These are phyloP conservation scores for Macrocybe gigantea DNA, from an alignment of 768 basidiomycete species.

Conservation along the genomic window DNA sequence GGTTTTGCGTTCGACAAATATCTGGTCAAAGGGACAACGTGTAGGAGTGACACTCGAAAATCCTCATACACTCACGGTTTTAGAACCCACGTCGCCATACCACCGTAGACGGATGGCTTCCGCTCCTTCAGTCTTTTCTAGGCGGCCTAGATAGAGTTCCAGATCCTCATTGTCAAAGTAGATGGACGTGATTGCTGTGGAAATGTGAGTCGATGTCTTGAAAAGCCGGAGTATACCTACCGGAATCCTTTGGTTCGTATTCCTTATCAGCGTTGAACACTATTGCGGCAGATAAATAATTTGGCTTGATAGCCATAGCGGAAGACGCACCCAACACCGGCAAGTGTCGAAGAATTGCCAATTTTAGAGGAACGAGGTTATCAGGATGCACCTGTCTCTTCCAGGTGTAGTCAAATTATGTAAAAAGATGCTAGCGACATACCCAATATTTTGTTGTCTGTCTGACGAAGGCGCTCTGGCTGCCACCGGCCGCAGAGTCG, in stretches of 20 bases:
- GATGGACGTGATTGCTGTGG: slow-evolving; percentile 86
- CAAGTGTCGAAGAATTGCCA: slow-evolving; percentile 87
- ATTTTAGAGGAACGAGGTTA: slow-evolving; percentile 88
- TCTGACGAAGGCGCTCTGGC: slow-evolving; percentile 94
- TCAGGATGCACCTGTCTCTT: slow-evolving; percentile 71
- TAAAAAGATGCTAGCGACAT: slow-evolving; percentile 7
- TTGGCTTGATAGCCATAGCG: no score
- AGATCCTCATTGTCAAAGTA: slow-evolving; percentile 97
- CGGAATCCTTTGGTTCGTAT: slow-evolving; percentile 79
- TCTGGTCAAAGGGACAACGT: slow-evolving; percentile 31
- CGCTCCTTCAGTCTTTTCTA: slow-evolving; percentile 98
- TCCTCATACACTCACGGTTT: slow-evolving; percentile 48
- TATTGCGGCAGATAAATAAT: slow-evolving; percentile 18
- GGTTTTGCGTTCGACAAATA: slow-evolving; percentile 86
- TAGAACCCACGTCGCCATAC: slow-evolving; percentile 87
- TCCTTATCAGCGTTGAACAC: slow-evolving; percentile 95
- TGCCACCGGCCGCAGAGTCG: slow-evolving; percentile 91
- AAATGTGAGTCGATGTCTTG: neutral
- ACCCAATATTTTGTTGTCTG: slow-evolving; percentile 99
- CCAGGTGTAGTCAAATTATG: neutral
- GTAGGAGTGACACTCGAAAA: neutral
- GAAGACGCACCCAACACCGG: slow-evolving; percentile 76
- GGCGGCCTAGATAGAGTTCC: slow-evolving; percentile 90
- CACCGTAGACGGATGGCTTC: slow-evolving; percentile 94
- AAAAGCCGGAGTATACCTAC: slow-evolving; percentile 26